Evolutionary conservation across 2,329 filamentous ascomycete genomes (phyloP).

Genomic region (Pseudocercospora ulei): DNA sequence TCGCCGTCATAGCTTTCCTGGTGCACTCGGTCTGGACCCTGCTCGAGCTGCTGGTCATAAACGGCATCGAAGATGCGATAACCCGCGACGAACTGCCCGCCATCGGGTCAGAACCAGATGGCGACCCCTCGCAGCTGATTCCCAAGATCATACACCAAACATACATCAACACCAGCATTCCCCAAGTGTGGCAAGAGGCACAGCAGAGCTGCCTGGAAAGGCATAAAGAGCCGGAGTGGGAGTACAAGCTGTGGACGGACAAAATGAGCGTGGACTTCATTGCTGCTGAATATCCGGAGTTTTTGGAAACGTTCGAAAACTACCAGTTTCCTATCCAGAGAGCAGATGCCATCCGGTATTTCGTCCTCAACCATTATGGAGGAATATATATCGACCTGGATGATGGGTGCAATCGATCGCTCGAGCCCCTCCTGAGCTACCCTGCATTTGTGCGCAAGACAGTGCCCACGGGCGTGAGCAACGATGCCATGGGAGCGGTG

Average conservation of each 20-base stretch:
- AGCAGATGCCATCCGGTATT: slow-evolving; percentile 67
- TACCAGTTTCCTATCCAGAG: slow-evolving; percentile 69
- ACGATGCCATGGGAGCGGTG: slow-evolving; percentile 67
- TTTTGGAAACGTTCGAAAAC: slow-evolving; percentile 55
- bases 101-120: slow-evolving; percentile 46
- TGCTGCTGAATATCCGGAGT: slow-evolving; percentile 64
- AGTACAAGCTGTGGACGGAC: slow-evolving; percentile 77
- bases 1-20: slow-evolving; percentile 54
- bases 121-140: slow-evolving; percentile 49
- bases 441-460: slow-evolving; percentile 63
- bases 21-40: slow-evolving; percentile 61
- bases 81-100: slow-evolving; percentile 56
- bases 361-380: slow-evolving; percentile 65
- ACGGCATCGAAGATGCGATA: slow-evolving; percentile 58
- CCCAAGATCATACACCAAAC: slow-evolving; percentile 72
- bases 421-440: slow-evolving; percentile 57
- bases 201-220: slow-evolving; percentile 58
- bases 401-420: slow-evolving; percentile 56
- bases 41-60: slow-evolving; percentile 58
- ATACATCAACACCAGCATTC: slow-evolving; percentile 61
- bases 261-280: slow-evolving; percentile 61
- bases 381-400: slow-evolving; percentile 76
- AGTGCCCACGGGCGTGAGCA: slow-evolving; percentile 66
- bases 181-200: slow-evolving; percentile 54
- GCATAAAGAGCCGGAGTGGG: slow-evolving; percentile 51